Base-by-base conservation (phyloP, 2,329 filamentous ascomycete genomes). In the Penicillium hordei region DNA sequence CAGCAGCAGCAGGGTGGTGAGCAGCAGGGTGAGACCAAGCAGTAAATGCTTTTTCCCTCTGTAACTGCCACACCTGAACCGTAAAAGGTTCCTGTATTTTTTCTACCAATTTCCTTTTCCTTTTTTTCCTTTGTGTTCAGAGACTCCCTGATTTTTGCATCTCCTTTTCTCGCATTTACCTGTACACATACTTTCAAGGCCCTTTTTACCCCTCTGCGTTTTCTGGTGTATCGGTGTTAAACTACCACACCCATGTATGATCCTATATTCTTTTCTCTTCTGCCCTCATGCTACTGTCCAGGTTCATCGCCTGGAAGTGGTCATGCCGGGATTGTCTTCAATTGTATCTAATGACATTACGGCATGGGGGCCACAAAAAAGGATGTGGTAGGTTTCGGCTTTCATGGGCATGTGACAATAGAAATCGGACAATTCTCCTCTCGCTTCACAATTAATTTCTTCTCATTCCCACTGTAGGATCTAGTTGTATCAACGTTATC, bases 1-100 rank as follows among this genome's bases (percentile, higher is more conserved):
- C 65, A 85, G 74, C 79, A 84, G 72, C 69, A 78, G 74, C 79
- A 78, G 77, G 79, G 70, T 71, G 83, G 65, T 60, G 72, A 71
- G 67, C 67, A 67, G 66, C 72, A 75, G 70, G 78, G 78, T 55
- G 86, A 92, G 82, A 90, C 90, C 84, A 92, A 92, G 86, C 61
- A 67, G 64, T 67, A 67, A 66, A 60, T 57, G 49, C 45, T 56
- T 48, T 50, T 49, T 43, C 33, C 36, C 19, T 36, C 33, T 27
- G 66, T 84, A 78, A 79, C 76, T 66, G 61, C 59, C 63, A 45
- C 58, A 63, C 53, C 45, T 62, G 51, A 56, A 55, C 54, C 64
- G 57, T 58, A 36, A 55, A 58, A 62, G 64, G 57, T 62, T 59
- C 52, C 48, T 68, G 68, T 72, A 70, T 59, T 68, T 68, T 68